phyloP scores from a whole-genome alignment of 169 alveolate species.

The Plasmodium falciparum region DNA sequence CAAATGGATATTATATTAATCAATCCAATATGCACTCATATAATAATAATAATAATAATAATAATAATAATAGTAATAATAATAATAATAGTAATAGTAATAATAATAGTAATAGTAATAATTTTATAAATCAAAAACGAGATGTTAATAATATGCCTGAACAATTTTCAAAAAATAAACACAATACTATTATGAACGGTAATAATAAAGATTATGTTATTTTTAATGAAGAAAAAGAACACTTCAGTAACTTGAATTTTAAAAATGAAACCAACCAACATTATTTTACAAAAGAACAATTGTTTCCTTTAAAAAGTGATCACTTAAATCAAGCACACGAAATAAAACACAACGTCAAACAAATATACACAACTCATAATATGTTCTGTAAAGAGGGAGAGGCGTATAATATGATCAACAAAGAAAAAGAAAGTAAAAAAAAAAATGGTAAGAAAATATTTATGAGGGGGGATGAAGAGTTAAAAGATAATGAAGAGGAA shows the following conservation, averaged over 20 bases:
- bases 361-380: neutral
- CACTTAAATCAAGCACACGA: neutral
- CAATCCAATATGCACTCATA: no score
- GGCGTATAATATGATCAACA: neutral
- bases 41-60: no score
- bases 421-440: slow-evolving; percentile 8
- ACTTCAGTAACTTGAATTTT: no score
- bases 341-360: neutral
- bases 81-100: no score
- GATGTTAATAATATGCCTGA: no score
- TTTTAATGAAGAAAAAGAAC: no score
- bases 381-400: slow-evolving; percentile 5
- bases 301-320: slow-evolving; percentile 23
- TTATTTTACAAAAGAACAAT: slow-evolving; percentile 16
- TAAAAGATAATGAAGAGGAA: neutral
- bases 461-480: neutral
- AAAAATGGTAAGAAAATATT: slow-evolving; percentile 11
- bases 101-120: no score
- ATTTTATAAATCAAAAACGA: no score
- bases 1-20: no score
- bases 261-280: neutral
- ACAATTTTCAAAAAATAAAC: neutral
- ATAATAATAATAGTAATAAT: no score
- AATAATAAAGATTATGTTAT: neutral
- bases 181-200: neutral